Conservation (phyloP, 1,284 basidiomycete species). For the Trichosporon ovoides region DNA sequence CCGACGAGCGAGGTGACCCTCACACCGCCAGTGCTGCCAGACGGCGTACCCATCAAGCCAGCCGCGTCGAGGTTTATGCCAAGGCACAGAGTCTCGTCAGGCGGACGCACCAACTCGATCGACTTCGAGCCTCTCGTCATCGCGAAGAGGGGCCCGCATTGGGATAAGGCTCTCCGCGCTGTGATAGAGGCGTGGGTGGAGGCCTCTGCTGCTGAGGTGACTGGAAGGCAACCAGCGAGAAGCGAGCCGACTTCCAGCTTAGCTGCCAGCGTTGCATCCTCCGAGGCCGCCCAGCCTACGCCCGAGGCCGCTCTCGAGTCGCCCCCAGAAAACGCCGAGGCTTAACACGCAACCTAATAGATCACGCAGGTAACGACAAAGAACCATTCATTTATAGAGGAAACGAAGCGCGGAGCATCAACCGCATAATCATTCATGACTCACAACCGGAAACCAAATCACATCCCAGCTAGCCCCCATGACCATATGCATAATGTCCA, state of each 20-base stretch:
- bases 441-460: neutral
- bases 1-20: constrained; percentile 15
- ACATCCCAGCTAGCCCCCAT: neutral
- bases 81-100: neutral
- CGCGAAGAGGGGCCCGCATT: constrained; percentile 35
- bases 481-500: constrained; percentile 3
- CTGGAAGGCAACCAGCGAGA: neutral
- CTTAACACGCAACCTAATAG: neutral
- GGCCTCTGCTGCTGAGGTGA: constrained; percentile 29
- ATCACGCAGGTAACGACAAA: neutral
- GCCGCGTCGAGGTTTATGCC: constrained; percentile 4
- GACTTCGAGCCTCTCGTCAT: constrained; percentile 43
- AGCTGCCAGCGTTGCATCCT: neutral
- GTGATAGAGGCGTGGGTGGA: constrained; percentile 36
- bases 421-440: neutral
- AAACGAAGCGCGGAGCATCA: neutral
- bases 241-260: neutral
- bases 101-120: constrained; percentile 13
- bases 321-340: neutral
- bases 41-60: constrained; percentile 15
- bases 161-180: constrained; percentile 33
- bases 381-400: neutral
- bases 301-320: neutral
- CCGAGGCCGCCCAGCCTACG: neutral
- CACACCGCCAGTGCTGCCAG: constrained; percentile 4